Evolutionary conservation across 1,139 yeast species (phyloP).

Genomic region (Zygotorulaspora mrakii): DNA sequence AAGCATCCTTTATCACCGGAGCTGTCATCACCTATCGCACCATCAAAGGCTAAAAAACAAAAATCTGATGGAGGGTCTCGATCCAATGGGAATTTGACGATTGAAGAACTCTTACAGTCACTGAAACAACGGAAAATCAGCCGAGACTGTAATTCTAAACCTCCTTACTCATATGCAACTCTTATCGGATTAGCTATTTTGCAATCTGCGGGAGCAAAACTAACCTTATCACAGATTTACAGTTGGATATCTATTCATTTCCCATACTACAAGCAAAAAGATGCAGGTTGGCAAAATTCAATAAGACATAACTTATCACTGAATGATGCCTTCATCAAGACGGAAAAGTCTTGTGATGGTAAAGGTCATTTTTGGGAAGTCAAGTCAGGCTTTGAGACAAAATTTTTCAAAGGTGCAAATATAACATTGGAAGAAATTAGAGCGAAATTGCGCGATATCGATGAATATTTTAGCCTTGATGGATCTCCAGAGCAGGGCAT

Average conservation of each 20-base stretch:
- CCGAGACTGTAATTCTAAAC: conserved; percentile 49
- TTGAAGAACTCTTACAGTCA: conserved; percentile 25
- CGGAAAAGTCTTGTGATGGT: conserved; percentile 90
- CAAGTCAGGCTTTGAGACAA: conserved; percentile 75
- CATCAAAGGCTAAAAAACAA: conserved; percentile 22
- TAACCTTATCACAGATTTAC: conserved; percentile 88
- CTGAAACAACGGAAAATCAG: conserved; percentile 23
- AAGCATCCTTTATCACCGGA: conserved; percentile 45
- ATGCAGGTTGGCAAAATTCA: conserved; percentile 93
- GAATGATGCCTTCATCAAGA: conserved; percentile 84
- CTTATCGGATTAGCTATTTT: conserved; percentile 91
- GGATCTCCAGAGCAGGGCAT: not conserved
- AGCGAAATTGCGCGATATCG: conserved; percentile 19
- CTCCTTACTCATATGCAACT: conserved; percentile 92
- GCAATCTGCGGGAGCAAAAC: conserved; percentile 71
- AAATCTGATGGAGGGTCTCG: conserved; percentile 20
- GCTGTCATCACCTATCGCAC: conserved; percentile 43
- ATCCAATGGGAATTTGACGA: conserved; percentile 24
- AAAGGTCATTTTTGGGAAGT: conserved; percentile 98
- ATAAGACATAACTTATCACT: conserved; percentile 81
- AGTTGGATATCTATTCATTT: conserved; percentile 89
- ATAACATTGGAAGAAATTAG: conserved; percentile 30
- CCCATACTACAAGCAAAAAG: conserved; percentile 75
- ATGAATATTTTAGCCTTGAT: conserved; percentile 12
- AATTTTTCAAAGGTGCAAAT: conserved; percentile 57